Evolutionary conservation across 192 early-diverging fungal genomes (phyloP).

Genomic region (Coemansia sp.): DNA sequence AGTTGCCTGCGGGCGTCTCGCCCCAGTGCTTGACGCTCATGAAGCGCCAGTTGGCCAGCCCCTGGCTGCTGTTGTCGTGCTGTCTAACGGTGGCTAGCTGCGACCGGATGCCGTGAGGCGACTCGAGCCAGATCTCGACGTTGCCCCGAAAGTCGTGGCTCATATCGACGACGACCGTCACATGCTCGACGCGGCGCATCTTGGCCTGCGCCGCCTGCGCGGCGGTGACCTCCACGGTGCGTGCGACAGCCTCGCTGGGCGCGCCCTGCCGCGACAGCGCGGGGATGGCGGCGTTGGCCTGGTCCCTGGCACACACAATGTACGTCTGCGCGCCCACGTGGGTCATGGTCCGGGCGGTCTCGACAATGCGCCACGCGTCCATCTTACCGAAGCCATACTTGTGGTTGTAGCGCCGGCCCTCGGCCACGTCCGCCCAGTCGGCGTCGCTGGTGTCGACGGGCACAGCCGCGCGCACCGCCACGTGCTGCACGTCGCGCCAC

Average conservation of each 20-base stretch:
- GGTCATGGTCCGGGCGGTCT: constrained; percentile 69
- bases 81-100: constrained; percentile 67
- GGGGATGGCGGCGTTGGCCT: constrained; percentile 60
- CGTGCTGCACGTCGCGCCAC: constrained; percentile 94
- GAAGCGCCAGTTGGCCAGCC: constrained; percentile 89
- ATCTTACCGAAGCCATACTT: constrained; percentile 94
- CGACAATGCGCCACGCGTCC: constrained; percentile 82
- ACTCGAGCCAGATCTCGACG: constrained; percentile 79
- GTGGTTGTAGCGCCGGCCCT: constrained; percentile 84
- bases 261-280: constrained; percentile 38
- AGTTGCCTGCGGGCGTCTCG: constrained; percentile 83
- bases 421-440: constrained; percentile 73
- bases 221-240: constrained; percentile 49
- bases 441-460: constrained; percentile 69
- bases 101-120: constrained; percentile 69
- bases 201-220: constrained; percentile 53
- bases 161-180: constrained; percentile 85
- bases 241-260: constrained; percentile 36
- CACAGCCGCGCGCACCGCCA: constrained; percentile 77
- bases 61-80: constrained; percentile 66
- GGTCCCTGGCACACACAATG: constrained; percentile 48
- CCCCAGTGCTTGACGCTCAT: constrained; percentile 99
- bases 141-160: constrained; percentile 84
- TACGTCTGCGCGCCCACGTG: constrained; percentile 69
- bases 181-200: constrained; percentile 76